A percentile compares a stretch with the other conserved stretches of the same genome.
These are phyloP conservation scores for Coniochaeta ligniaria DNA, from an alignment of 2,329 filamentous ascomycete species.

Conservation along the genomic window DNA sequence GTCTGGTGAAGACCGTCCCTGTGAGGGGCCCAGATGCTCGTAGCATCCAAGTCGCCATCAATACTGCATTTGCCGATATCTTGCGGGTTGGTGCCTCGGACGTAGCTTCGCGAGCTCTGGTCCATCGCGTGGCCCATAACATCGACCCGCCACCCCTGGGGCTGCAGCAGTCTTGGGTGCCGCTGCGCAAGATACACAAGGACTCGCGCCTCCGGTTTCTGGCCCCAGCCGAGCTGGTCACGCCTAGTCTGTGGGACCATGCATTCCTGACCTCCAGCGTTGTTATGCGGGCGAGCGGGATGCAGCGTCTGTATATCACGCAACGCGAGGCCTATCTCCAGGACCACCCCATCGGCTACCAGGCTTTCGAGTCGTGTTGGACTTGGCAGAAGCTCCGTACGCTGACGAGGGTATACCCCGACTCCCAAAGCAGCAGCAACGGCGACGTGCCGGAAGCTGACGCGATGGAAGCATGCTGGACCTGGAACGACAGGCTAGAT, in stretches of 20 bases:
- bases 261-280: slow-evolving; percentile 63
- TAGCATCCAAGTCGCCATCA: slow-evolving; percentile 59
- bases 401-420: slow-evolving; percentile 48
- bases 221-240: slow-evolving; percentile 64
- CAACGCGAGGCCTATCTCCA: slow-evolving; percentile 70
- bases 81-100: slow-evolving; percentile 34
- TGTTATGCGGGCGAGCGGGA: slow-evolving; percentile 61
- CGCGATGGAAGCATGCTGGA: slow-evolving; percentile 60
- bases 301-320: slow-evolving; percentile 66
- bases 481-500: slow-evolving; percentile 59
- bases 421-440: slow-evolving; percentile 31
- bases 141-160: slow-evolving; percentile 44
- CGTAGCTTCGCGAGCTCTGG: background rate
- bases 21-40: slow-evolving; percentile 58
- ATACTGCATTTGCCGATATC: slow-evolving; percentile 52
- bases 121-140: slow-evolving; percentile 5
- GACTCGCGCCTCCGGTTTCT: slow-evolving; percentile 67
- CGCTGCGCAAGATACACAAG: slow-evolving; percentile 68
- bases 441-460: slow-evolving; percentile 51
- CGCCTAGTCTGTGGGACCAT: slow-evolving; percentile 63
- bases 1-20: slow-evolving; percentile 57
- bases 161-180: slow-evolving; percentile 63
- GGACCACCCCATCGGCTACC: slow-evolving; percentile 29
- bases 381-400: slow-evolving; percentile 64
- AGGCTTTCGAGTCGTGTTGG: slow-evolving; percentile 51